Evolutionary conservation across 2,329 filamentous ascomycete species (phyloP).

Genomic region (Nemania sp.): DNA sequence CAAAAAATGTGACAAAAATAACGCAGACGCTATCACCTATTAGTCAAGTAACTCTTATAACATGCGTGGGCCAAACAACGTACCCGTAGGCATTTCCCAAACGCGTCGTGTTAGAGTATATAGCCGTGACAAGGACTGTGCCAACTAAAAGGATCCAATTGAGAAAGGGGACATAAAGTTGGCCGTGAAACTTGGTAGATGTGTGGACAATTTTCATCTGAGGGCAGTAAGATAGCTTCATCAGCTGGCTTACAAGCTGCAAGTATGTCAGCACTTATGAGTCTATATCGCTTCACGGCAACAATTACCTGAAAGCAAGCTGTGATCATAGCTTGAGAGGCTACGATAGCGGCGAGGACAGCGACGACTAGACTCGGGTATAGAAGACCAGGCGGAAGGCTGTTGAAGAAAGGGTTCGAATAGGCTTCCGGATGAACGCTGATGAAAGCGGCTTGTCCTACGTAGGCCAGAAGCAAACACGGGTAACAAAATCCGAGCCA

Average conservation of each 20-base stretch:
- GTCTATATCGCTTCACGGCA: background rate
- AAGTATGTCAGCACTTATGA: conserved; percentile 11
- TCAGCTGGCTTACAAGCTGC: conserved; percentile 50
- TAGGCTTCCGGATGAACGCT: conserved; percentile 59
- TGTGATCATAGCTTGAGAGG: conserved; percentile 78
- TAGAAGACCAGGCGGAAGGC: conserved; percentile 67
- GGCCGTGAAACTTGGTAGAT: conserved; percentile 69
- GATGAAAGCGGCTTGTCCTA: conserved; percentile 76
- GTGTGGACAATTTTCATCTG: conserved; percentile 76
- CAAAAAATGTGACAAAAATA: conserved; percentile 78
- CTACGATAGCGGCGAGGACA: conserved; percentile 72
- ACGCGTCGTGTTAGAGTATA: conserved; percentile 66
- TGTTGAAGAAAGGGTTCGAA: conserved; percentile 74
- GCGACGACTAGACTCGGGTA: conserved; percentile 71
- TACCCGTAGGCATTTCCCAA: conserved; percentile 74
- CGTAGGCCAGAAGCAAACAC: conserved; percentile 66
- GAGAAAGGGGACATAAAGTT: conserved; percentile 74
- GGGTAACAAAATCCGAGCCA: conserved; percentile 73
- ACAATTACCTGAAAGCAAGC: conserved; percentile 59
- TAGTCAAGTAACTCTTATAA: background rate
- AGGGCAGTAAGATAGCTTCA: conserved; percentile 72
- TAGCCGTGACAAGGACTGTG: conserved; percentile 71
- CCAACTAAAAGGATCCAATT: conserved; percentile 80
- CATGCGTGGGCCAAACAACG: background rate
- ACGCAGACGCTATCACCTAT: conserved; percentile 61